A percentile compares a stretch with the other conserved stretches of the same genome.
phyloP scores from a whole-genome alignment of 75 land plant genomes.

The Pinus taeda region DNA sequence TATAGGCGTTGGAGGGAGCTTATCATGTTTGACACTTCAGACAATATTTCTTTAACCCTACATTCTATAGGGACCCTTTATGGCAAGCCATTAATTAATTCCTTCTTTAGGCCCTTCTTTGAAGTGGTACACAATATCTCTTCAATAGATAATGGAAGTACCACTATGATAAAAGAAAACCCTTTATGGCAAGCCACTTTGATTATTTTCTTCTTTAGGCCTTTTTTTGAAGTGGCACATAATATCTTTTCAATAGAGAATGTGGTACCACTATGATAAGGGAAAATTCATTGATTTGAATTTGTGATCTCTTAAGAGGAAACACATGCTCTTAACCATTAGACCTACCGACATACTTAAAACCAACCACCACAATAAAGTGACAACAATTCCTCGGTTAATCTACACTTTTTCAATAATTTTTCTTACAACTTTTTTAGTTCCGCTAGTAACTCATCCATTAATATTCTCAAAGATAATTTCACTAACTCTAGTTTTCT shows the following conservation, averaged over 20 bases:
- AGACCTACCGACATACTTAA: not conserved
- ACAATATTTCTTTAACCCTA: not conserved
- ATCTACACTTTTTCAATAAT: not conserved
- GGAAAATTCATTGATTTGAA: no score
- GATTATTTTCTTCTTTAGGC: no score
- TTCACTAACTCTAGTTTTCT: no score
- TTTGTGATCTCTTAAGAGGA: no score
- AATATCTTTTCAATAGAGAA: no score
- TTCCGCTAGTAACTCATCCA: no score
- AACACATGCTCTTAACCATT: not conserved
- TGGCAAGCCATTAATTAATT: not conserved
- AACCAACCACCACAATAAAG: not conserved
- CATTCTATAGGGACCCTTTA: not conserved
- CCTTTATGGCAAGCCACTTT: no score
- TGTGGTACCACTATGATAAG: no score
- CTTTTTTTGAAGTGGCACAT: no score
- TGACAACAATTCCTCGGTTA: not conserved
- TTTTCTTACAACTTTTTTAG: no score
- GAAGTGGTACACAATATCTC: not conserved
- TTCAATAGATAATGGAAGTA: not conserved
- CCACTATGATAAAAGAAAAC: not conserved
- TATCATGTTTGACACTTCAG: not conserved
- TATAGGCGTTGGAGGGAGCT: no score
- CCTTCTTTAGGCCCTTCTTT: not conserved
- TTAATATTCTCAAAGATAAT: no score